Evolutionary conservation across 345 rosid species (phyloP), one percentile per base, ranked within the genome.

Genomic region (Eutrema heterophyllum): DNA sequence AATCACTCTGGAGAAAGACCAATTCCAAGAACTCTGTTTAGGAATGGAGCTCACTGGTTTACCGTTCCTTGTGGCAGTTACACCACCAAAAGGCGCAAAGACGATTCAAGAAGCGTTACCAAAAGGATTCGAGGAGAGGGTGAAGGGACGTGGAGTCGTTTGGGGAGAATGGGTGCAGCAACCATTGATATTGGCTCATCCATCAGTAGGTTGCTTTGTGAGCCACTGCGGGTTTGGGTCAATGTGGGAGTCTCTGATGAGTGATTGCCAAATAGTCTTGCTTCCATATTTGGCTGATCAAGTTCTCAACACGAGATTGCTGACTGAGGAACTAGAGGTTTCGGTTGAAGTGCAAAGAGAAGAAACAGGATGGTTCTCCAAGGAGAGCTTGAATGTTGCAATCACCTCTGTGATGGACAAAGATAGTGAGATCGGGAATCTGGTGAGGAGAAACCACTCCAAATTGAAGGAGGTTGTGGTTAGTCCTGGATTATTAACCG

Each of bases 201-300:
- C 67, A n/a, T 71, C 83, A 13, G 71, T 80, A 0, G 85, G 83
- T 9, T 77, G 87, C 45, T 77, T 81, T 33, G 85, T 82, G 46
- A 77, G 18, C 48, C 88, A 83, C 14, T 71, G 80, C 9, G 86
- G 88, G 6, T 76, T 71, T 33, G 83, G 82, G 10, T 70, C 87
- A 3, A 76, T 80, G 82, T 84, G 82, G 89, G 87, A 82, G 48
- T 69, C 82, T 60, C 68, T 84, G 39, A n/a, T 74, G 61, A 74
- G 78, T 46, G 74, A 77, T 35, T 77, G 83, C 13, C 83, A 70
- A 43, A 65, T 82, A 62, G 82, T 86, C 5, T 71, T 79, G 68
- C 52, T 86, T 56, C 87, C 87, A 3, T 67, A 58, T 40, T 35
- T 84, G 29, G 39, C 56, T 35, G 87, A 86, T 64, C 89, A 86